Base-by-base conservation (phyloP, 345 rosid species). In the Heritiera fomes region DNA sequence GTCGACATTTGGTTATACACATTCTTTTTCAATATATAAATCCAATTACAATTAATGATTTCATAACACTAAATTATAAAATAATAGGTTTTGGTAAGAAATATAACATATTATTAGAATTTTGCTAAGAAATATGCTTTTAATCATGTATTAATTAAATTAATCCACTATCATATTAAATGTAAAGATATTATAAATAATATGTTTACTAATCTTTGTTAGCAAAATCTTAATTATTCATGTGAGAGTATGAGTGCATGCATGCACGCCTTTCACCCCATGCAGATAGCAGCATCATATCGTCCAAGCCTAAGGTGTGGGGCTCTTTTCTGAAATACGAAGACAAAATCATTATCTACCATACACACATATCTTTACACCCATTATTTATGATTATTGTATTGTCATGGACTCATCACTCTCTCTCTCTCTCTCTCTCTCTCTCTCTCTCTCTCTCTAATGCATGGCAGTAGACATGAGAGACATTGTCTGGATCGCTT, bases 211-310 rank as follows among this genome's bases (percentile, higher is more conserved):
- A 46, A 46, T 8, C 49, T 46, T 34, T 34, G 3, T 34, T 34
- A 34, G 3, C 38, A 34, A 34, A 34, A 34, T 34, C 38, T 34
- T 34, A 34, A 3, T 34, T 28, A 72, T 53, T 34, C 32, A 38
- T 75, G 85, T 56, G 84, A 70, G 18, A 20, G 70, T 63, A 85
- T 80, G 81, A 85, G 81, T 76, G 79, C 64, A 78, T 53, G 72
- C 75, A 75, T 53, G 84, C 87, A 85, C 82, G 85, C 86, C 73
- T 76, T 76, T 80, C 84, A 83, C 86, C 84, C 86, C 82, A 80
- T 85, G 86, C 88, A 81, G 78, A 80, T n/a, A 79, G 78, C 83
- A 86, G 10, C 83, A 83, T 83, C 82, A 76, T 81, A 74, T 53
- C 58, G 60, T 43, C 77, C 67, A n/a, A 23, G 72, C 47, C 7